These are phyloP conservation scores for Volvox africanus DNA, from an alignment of 139 green algal genomes.

Conservation along the genomic window DNA sequence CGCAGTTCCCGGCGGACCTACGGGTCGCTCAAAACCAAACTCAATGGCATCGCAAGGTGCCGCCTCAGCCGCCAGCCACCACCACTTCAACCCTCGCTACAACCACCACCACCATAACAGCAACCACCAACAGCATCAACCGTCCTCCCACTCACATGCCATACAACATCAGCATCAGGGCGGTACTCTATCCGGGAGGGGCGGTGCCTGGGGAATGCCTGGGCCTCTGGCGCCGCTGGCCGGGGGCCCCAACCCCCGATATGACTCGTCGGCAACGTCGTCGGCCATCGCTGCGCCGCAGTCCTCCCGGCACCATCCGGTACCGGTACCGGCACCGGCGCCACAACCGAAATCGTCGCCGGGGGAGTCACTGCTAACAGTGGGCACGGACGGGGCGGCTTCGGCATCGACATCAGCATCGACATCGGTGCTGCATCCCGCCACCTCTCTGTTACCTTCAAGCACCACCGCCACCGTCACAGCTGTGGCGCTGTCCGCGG, in stretches of 20 bases:
- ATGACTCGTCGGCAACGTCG: too few species aligned
- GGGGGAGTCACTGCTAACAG: background rate
- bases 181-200: background rate
- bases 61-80: background rate
- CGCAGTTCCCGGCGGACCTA: background rate
- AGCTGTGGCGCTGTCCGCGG: background rate
- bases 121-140: background rate
- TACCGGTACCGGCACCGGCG: background rate
- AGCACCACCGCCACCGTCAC: background rate
- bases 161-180: background rate
- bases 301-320: background rate
- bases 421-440: too few species aligned
- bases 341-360: background rate
- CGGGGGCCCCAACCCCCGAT: too few species aligned
- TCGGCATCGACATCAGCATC: too few species aligned
- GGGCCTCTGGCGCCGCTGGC: background rate
- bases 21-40: background rate
- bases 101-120: background rate
- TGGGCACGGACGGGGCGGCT: background rate
- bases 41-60: background rate
- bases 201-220: background rate
- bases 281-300: background rate
- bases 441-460: too few species aligned
- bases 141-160: background rate
- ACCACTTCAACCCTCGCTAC: slow-evolving; percentile 15